Evolutionary conservation across 2,329 filamentous ascomycete genomes (phyloP), one percentile per base, ranked within the genome.

Genomic region (Tolypocladium album): DNA sequence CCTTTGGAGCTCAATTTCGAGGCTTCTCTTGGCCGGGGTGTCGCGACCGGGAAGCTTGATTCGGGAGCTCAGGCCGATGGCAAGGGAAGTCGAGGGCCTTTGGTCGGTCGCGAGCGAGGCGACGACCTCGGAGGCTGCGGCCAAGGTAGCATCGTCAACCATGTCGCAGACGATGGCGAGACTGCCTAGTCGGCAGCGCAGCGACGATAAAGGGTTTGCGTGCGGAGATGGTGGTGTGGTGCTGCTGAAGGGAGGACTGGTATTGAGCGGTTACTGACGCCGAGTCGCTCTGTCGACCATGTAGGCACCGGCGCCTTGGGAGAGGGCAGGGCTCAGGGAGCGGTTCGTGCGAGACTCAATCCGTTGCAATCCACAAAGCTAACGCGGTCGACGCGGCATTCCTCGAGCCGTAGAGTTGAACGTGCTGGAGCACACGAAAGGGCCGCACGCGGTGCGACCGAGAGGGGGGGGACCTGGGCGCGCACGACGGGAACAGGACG

Each of bases 1-100:
- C 60, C 89, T 88, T 57, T 88, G 84, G 61, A 99, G 83, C 76
- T 97, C 93, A 62, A 82, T 81, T 76, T 97, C 92, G 62, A 97
- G 84, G 39, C 82, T 82, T 65, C 83, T 81, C 77, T 97, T 97
- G 65, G 88, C 88, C 42, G 84, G 75, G 53, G 84, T 88, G 61
- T 91, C 83, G 61, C 84, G 82, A 61, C 94, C 94, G 17, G 93
- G 92, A 31, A 97, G 82, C 63, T 82, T 82, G 69, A 93, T 80
- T 65, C 82, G 78, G 58, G 75, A 73, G 61, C 75, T 77, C 60
- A 74, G 70, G 57, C 74, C 75, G 61, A 75, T 71, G 60, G 76
- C 71, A 58, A 75, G 72, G 57, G 75, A 70, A 63, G 70, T 68
- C 45, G 72, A 66, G 56, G 74, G 70, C 63, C 74, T 75, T 39